Evolutionary conservation across 257 asterid species (phyloP).

Genomic region (Thymus quinquecostatus): DNA sequence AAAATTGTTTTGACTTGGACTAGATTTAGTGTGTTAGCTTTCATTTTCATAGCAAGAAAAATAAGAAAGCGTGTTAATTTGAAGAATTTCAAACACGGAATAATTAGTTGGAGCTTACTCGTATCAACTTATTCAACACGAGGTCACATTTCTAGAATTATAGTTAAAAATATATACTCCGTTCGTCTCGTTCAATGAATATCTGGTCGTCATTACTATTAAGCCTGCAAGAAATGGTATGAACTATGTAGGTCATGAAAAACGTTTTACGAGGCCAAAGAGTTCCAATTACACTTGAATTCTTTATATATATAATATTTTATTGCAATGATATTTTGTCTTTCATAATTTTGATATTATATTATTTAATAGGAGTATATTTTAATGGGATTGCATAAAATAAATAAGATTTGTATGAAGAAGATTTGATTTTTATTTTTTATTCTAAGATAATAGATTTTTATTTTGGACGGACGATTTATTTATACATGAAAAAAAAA

Average conservation of each 20-base stretch:
- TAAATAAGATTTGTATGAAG: background rate
- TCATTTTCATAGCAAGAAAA: constrained; percentile 7
- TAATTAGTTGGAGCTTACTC: background rate
- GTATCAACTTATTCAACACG: background rate
- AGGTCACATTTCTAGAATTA: no score
- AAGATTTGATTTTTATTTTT: background rate
- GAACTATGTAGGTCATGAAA: constrained; percentile 2
- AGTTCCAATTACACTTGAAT: background rate
- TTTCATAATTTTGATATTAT: no score
- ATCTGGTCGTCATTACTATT: background rate
- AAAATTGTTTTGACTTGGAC: background rate
- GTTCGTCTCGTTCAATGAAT: no score
- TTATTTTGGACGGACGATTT: no score
- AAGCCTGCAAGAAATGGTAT: constrained; percentile 18
- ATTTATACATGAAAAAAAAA: background rate
- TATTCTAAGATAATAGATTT: no score
- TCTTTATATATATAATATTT: background rate
- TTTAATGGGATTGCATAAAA: background rate
- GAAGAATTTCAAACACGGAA: background rate
- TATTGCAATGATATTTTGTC: background rate
- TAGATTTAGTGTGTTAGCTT: background rate
- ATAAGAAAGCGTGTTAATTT: background rate
- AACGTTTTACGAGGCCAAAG: constrained; percentile 1
- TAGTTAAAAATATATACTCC: no score
- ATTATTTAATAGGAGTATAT: background rate